Base-by-base conservation (phyloP, 2,329 filamentous ascomycete genomes). In the Didymella keratinophila region DNA sequence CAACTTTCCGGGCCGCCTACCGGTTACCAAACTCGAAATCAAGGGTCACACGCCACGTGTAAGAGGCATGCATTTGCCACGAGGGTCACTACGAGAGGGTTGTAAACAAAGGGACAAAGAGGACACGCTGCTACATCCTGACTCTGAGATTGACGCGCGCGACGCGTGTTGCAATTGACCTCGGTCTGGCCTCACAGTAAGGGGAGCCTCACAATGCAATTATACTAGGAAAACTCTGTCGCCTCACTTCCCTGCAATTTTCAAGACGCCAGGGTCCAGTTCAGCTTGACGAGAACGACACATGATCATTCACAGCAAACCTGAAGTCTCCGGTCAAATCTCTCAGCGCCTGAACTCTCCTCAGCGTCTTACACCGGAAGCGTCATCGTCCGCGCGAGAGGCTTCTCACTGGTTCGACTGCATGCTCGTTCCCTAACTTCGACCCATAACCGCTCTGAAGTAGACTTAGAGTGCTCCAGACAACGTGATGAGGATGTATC, bases 41-140 rank as follows among this genome's bases (percentile, higher is more conserved):
- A 51, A 37, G 36, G n/a, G 28, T 51, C 37, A 34, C 12, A 23
- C 25, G 8, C 18, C 48, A 25, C 16, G 34, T 23, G 27, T 42
- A 30, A 34, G 48, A 42, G 48, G 18, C 25, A 50, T 32, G 25
- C 18, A 12, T 42, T 42, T 42, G 27, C 37, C 48, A 51, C 48
- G 41, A 43, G 41, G 41, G 21, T 25, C 18, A 23, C 37, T 37
- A 51, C 48, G 41, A 25, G 41, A 23, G 14, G 23, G 36, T 12
- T 43, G 21, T 20, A 23, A 43, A 27, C 23, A 43, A n/a, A 27
- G 14, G 14, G 12, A 42, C 39, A 42, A 42, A 42, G 39, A 42
- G 7, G 14, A 27, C 21, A 49, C 12, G 20, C 12, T 23, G 18
- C 18, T n/a, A 11, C 6, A 27, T 9, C 23, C 32, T 37, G 32